Evolutionary conservation across 2,329 filamentous ascomycete genomes (phyloP).

Genomic region (Mycocentrospora acerina): DNA sequence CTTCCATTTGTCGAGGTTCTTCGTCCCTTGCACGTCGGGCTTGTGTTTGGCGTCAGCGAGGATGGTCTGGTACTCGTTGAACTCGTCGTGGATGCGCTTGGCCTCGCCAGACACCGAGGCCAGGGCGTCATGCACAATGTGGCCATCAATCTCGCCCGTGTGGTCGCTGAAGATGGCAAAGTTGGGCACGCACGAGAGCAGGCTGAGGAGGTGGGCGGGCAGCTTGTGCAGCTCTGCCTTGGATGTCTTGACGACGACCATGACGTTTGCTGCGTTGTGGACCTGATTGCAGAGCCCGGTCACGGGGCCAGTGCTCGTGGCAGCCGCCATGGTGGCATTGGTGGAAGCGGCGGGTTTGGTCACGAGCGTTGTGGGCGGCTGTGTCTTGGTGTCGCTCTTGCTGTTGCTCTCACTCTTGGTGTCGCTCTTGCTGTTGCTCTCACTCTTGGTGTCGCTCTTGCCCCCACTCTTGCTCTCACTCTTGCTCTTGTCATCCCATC

Average conservation of each 20-base stretch:
- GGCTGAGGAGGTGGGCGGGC: conserved; percentile 56
- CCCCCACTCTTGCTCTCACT: neutral
- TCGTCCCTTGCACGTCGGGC: conserved; percentile 47
- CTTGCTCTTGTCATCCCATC: conserved; percentile 20
- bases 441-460: too few species aligned
- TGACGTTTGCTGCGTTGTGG: conserved; percentile 50
- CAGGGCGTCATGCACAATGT: conserved; percentile 54
- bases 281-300: conserved; percentile 26
- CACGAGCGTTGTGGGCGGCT: conserved; percentile 13
- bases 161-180: conserved; percentile 62
- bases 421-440: too few species aligned
- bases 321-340: conserved; percentile 5
- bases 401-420: too few species aligned
- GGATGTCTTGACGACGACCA: conserved; percentile 61
- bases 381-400: conserved; percentile 4
- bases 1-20: conserved; percentile 60
- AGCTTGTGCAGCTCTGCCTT: conserved; percentile 61
- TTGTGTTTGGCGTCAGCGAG: conserved; percentile 46
- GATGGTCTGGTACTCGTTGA: conserved; percentile 54
- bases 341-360: conserved; percentile 5
- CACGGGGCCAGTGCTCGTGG: conserved; percentile 2
- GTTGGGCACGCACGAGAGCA: conserved; percentile 57
- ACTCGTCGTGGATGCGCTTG: conserved; percentile 48
- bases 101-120: conserved; percentile 40
- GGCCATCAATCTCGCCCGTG: conserved; percentile 53